phyloP scores from a whole-genome alignment of 495 filamentous ascomycete species.

The Tuber borchii region DNA sequence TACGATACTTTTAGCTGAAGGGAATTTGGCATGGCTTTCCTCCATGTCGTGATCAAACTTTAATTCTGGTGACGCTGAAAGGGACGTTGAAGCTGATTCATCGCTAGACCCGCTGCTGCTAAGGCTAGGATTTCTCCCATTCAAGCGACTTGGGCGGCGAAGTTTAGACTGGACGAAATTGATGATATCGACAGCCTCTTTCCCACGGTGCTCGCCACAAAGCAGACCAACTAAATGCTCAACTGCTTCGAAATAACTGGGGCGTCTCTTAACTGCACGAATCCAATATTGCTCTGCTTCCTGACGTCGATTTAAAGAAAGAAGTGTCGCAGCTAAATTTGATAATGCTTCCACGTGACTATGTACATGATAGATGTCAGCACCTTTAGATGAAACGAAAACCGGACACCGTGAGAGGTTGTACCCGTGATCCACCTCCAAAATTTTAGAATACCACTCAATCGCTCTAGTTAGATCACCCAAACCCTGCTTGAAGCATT shows the following conservation, averaged over 20 bases:
- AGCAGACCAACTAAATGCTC: slow-evolving; percentile 89
- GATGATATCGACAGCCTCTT: slow-evolving; percentile 83
- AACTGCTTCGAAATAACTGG: slow-evolving; percentile 91
- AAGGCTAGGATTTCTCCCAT: slow-evolving; percentile 47
- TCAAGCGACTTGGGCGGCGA: slow-evolving; percentile 45
- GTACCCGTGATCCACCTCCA: slow-evolving; percentile 72
- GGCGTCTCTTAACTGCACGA: slow-evolving; percentile 70
- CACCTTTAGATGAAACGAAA: slow-evolving; percentile 13
- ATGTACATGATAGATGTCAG: slow-evolving; percentile 37
- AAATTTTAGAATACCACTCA: slow-evolving; percentile 81
- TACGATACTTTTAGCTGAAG: slow-evolving; percentile 33
- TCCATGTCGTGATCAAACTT: slow-evolving; percentile 36
- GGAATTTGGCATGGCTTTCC: slow-evolving; percentile 33
- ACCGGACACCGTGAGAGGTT: slow-evolving; percentile 36
- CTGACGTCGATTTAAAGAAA: slow-evolving; percentile 71
- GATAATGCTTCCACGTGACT: slow-evolving; percentile 94
- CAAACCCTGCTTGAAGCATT: slow-evolving; percentile 47
- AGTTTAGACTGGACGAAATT: slow-evolving; percentile 77
- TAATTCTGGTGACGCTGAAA: slow-evolving; percentile 23
- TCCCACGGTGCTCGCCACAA: slow-evolving; percentile 71
- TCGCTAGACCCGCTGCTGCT: slow-evolving; percentile 53
- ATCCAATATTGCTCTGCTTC: slow-evolving; percentile 87
- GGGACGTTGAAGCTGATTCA: slow-evolving; percentile 30
- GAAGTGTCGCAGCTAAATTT: slow-evolving; percentile 80
- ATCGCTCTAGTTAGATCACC: slow-evolving; percentile 79